A percentile compares a stretch with the other conserved stretches of the same genome.
Evolutionary conservation across 1,284 basidiomycete genomes (phyloP).

Genomic region (Sphaerobolus stellatus): DNA sequence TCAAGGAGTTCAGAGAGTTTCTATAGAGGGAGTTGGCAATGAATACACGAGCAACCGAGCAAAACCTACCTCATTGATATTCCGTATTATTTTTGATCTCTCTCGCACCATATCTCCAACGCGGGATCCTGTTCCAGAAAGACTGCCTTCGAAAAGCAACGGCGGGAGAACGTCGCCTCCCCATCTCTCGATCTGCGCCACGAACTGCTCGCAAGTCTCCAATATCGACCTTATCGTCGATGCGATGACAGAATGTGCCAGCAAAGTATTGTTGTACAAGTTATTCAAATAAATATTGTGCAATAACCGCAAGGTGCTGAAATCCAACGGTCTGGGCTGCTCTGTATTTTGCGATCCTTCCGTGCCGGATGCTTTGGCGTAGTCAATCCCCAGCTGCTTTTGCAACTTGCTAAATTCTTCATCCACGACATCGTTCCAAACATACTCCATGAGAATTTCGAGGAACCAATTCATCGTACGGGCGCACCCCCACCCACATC

Average conservation of each 20-base stretch:
- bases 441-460: constrained; percentile 76
- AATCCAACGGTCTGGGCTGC: constrained; percentile 59
- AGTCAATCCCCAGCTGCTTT: constrained; percentile 53
- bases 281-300: constrained; percentile 82
- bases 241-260: constrained; percentile 67
- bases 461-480: constrained; percentile 90
- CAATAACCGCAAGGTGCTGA: constrained; percentile 77
- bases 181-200: constrained; percentile 84
- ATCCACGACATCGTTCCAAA: constrained; percentile 89
- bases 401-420: constrained; percentile 75
- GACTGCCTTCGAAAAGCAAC: constrained; percentile 74
- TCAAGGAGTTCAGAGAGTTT: constrained; percentile 61
- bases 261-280: constrained; percentile 74
- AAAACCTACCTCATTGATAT: constrained; percentile 67
- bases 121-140: constrained; percentile 52
- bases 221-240: constrained; percentile 69
- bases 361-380: constrained; percentile 19
- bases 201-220: constrained; percentile 81
- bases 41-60: constrained; percentile 8
- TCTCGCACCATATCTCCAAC: constrained; percentile 72
- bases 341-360: constrained; percentile 12
- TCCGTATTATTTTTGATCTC: constrained; percentile 61
- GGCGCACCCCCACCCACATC: constrained; percentile 83
- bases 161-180: constrained; percentile 88
- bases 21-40: constrained; percentile 34